Evolutionary conservation across 805 yeast species (phyloP).

Genomic region (Kazachstania martiniae): DNA sequence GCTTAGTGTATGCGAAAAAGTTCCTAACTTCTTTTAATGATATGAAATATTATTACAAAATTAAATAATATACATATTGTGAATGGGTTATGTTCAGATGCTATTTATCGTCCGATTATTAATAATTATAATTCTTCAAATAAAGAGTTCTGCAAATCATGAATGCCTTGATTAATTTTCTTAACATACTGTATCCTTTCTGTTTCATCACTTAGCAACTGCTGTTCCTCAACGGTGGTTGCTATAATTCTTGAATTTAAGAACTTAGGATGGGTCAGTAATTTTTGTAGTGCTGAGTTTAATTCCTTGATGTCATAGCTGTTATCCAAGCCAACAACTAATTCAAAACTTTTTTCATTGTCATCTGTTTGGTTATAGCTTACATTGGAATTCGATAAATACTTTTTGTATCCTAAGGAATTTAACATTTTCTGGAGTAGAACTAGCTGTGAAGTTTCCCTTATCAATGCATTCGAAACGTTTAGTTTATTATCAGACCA

Average conservation of each 20-base stretch:
- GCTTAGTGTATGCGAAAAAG: no score
- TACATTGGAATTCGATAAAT: slow-evolving; percentile 23
- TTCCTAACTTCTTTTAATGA: no score
- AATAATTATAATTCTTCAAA: slow-evolving; percentile 8
- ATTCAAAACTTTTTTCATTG: slow-evolving; percentile 16
- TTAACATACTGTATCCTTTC: slow-evolving; percentile 34
- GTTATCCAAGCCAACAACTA: slow-evolving; percentile 53
- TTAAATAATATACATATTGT: no score
- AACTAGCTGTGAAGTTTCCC: slow-evolving; percentile 61
- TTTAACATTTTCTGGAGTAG: slow-evolving; percentile 49
- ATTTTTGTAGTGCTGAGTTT: slow-evolving; percentile 50
- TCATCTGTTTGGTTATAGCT: slow-evolving; percentile 9
- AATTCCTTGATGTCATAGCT: slow-evolving; percentile 49
- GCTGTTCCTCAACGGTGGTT: slow-evolving; percentile 54
- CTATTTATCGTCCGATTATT: no score
- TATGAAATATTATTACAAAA: no score
- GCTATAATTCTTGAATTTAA: slow-evolving; percentile 58
- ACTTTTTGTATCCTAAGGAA: slow-evolving; percentile 42
- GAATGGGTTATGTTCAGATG: no score
- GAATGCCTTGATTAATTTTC: slow-evolving; percentile 38
- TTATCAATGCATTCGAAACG: slow-evolving; percentile 42
- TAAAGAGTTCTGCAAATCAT: slow-evolving; percentile 39
- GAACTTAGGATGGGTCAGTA: slow-evolving; percentile 80
- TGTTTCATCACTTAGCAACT: slow-evolving; percentile 40
- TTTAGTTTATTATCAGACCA: slow-evolving; percentile 44